These are phyloP conservation scores for Entonaema liquescens DNA, from an alignment of 495 filamentous ascomycete species.

Conservation along the genomic window DNA sequence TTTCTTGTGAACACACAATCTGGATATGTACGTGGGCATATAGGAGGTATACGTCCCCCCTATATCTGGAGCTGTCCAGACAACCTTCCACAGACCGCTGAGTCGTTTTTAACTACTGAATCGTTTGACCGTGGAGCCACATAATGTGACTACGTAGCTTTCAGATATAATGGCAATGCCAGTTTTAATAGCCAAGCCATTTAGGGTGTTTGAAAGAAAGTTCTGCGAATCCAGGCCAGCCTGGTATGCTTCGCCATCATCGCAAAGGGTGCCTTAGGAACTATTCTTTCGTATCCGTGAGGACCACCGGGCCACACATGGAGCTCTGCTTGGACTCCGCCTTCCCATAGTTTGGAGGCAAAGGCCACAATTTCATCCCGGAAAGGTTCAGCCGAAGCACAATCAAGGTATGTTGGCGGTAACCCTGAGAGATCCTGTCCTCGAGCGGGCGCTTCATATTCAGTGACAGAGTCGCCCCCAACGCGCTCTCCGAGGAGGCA, in stretches of 20 bases:
- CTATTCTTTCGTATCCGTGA: constrained; percentile 47
- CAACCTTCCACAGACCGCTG: constrained; percentile 16
- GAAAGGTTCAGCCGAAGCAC: constrained; percentile 48
- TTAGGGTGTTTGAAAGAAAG: constrained; percentile 34
- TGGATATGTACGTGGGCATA: not conserved
- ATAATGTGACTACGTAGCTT: constrained; percentile 26
- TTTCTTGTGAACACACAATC: constrained; percentile 8
- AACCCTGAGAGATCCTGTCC: constrained; percentile 44
- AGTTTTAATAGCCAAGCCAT: constrained; percentile 24
- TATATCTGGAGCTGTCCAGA: constrained; percentile 15
- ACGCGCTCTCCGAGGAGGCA: constrained; percentile 48
- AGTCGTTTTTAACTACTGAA: constrained; percentile 29
- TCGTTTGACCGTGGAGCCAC: constrained; percentile 34
- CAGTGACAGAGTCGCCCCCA: constrained; percentile 39
- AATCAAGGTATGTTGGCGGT: constrained; percentile 48
- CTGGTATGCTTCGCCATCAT: constrained; percentile 44
- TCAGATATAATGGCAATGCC: constrained; percentile 9
- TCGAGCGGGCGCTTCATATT: constrained; percentile 49
- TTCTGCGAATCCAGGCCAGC: constrained; percentile 46
- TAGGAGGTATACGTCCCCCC: constrained; percentile 7
- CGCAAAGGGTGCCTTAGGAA: constrained; percentile 44
- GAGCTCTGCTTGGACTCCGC: constrained; percentile 48
- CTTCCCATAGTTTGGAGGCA: constrained; percentile 47
- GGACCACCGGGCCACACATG: constrained; percentile 51
- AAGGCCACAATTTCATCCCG: constrained; percentile 50